Evolutionary conservation across 1,284 basidiomycete genomes (phyloP).

Genomic region (Marasmius tenuissimus): DNA sequence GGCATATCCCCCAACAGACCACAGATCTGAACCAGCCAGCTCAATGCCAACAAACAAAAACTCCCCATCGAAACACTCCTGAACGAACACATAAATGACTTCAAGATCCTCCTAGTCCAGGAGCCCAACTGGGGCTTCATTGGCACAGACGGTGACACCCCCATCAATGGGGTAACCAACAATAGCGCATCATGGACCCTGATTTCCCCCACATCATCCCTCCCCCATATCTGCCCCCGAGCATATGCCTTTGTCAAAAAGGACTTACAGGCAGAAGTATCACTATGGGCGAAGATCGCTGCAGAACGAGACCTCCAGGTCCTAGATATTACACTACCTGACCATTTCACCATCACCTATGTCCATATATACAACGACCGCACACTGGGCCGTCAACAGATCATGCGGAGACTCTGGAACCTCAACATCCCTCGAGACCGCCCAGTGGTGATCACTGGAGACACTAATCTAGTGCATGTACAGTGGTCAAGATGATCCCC

Average conservation of each 20-base stretch:
- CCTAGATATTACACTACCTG: neutral
- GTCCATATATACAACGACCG: conserved; percentile 7
- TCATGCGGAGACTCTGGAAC: neutral
- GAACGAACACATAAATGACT: too few relatives aligned
- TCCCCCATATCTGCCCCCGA: neutral
- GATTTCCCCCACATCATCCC: neutral
- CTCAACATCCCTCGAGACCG: neutral
- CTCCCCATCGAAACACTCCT: too few relatives aligned
- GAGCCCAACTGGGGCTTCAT: conserved; percentile 7
- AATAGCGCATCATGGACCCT: conserved; percentile 3
- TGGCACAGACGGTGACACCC: neutral
- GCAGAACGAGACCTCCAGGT: conserved; percentile 3
- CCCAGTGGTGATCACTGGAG: neutral
- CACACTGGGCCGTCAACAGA: neutral
- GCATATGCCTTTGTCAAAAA: neutral
- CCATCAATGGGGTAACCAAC: neutral
- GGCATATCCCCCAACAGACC: too few relatives aligned
- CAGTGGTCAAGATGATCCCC: neutral
- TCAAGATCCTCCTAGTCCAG: too few relatives aligned
- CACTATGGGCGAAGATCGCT: neutral
- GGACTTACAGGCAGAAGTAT: neutral
- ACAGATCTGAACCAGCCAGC: too few relatives aligned
- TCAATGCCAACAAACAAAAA: too few relatives aligned
- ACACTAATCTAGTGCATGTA: neutral
- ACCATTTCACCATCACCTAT: neutral